Conservation (phyloP, 257 asterid genomes). For the Jacaranda mimosifolia region DNA sequence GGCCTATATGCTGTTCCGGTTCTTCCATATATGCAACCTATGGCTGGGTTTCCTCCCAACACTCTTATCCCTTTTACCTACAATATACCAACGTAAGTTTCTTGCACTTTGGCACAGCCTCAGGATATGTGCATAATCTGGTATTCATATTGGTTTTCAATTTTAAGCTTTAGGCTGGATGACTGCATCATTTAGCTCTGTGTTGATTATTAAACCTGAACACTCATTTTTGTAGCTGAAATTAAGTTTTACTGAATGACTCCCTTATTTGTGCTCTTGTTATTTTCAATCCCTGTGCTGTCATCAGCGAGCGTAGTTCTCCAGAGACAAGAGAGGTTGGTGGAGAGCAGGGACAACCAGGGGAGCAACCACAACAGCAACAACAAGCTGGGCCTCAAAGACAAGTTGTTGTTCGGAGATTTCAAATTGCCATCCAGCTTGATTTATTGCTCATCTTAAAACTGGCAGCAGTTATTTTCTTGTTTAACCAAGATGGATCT, state of each 20-base stretch:
- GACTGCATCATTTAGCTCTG: conserved; percentile 14
- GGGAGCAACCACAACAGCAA: conserved; percentile 64
- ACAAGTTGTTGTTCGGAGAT: conserved; percentile 81
- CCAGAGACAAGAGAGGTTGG: conserved; percentile 59
- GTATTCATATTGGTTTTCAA: conserved; percentile 22
- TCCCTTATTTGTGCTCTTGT: neutral
- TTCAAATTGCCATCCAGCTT: conserved; percentile 88
- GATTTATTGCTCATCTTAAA: conserved; percentile 85
- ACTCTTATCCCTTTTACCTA: conserved; percentile 86
- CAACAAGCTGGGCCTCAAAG: conserved; percentile 76
- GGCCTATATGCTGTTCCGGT: conserved; percentile 93
- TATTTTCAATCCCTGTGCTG: conserved; percentile 24
- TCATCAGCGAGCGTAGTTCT: conserved; percentile 61
- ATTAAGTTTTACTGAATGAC: no score
- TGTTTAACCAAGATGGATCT: conserved; percentile 98
- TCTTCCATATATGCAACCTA: conserved; percentile 62
- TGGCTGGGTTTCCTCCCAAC: conserved; percentile 63
- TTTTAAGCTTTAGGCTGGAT: neutral
- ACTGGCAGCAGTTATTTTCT: conserved; percentile 89
- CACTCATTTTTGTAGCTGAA: neutral
- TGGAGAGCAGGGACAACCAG: conserved; percentile 72
- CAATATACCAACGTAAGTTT: conserved; percentile 82
- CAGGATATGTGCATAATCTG: neutral
- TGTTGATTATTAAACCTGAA: conserved; percentile 1
- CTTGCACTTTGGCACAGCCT: conserved; percentile 8